phyloP scores from a whole-genome alignment of 768 basidiomycete genomes.

The Myochromella boudieri region DNA sequence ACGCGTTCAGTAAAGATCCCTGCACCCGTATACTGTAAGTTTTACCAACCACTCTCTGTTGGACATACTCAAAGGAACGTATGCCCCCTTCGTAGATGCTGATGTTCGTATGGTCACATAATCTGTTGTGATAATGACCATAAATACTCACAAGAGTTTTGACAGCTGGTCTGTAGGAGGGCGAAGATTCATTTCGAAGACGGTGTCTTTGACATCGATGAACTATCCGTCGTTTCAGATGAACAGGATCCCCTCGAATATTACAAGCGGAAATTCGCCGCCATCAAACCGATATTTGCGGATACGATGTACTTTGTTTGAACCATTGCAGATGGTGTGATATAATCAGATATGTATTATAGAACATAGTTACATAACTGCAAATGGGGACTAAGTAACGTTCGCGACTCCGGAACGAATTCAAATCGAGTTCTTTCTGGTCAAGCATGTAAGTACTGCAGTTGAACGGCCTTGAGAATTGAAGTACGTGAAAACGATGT shows the following conservation, averaged over 20 bases:
- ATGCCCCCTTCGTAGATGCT: constrained; percentile 39
- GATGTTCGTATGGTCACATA: constrained; percentile 39
- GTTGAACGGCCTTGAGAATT: too few relatives aligned
- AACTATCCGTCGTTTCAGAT: constrained; percentile 34
- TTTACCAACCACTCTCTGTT: neutral
- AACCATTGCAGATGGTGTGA: neutral
- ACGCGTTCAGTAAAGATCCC: constrained; percentile 76
- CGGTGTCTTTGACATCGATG: constrained; percentile 31
- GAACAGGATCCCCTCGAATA: constrained; percentile 21
- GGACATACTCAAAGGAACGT: neutral
- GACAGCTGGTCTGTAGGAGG: constrained; percentile 53
- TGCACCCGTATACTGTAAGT: constrained; percentile 69
- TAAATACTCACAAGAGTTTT: constrained; percentile 3
- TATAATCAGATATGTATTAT: neutral
- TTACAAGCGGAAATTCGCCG: constrained; percentile 33
- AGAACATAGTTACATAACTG: neutral
- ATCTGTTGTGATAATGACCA: neutral
- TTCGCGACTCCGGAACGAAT: too few relatives aligned
- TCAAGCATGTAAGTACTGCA: too few relatives aligned
- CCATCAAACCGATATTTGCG: constrained; percentile 26
- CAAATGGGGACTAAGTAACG: too few relatives aligned
- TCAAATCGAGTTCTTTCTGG: too few relatives aligned
- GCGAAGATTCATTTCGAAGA: constrained; percentile 51
- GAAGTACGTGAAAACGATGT: too few relatives aligned
- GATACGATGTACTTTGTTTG: constrained; percentile 32